phyloP scores from a whole-genome alignment of 345 rosid genomes.

The Iberis pinnata region DNA sequence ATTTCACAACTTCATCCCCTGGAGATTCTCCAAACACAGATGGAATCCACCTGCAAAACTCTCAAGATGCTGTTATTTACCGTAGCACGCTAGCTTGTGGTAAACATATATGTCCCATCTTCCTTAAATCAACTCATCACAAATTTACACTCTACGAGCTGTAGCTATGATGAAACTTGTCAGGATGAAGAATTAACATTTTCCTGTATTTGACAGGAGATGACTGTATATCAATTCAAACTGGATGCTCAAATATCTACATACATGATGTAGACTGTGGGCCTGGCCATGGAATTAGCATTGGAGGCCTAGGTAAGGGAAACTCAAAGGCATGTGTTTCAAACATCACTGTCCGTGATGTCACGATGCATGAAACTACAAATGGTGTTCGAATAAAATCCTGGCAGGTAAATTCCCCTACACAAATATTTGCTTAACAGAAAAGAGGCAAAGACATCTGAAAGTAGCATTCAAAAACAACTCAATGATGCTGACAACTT shows the following conservation, averaged over 20 bases:
- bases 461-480: conserved; percentile 4
- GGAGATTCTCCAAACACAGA: conserved; percentile 76
- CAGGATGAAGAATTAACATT: not conserved
- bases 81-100: conserved; percentile 61
- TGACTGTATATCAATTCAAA: conserved; percentile 80
- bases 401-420: conserved; percentile 59
- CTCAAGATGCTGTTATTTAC: conserved; percentile 53
- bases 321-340: conserved; percentile 75
- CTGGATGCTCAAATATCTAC: conserved; percentile 73
- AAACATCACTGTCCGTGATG: conserved; percentile 67
- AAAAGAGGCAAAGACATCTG: not conserved
- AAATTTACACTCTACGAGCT: not conserved
- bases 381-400: conserved; percentile 87
- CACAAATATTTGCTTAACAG: not conserved
- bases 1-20: conserved; percentile 57
- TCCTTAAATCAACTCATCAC: conserved; percentile 7
- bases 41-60: conserved; percentile 84
- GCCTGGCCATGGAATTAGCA: conserved; percentile 93
- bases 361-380: conserved; percentile 43
- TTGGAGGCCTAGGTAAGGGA: conserved; percentile 79
- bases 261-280: conserved; percentile 71
- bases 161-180: not conserved
- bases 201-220: conserved; percentile 52
- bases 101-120: conserved; percentile 33
- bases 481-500: conserved; percentile 9